A percentile compares a stretch with the other conserved stretches of the same genome.
phyloP scores from a whole-genome alignment of 192 early-diverging fungal genomes.

The Coemansia sp. region DNA sequence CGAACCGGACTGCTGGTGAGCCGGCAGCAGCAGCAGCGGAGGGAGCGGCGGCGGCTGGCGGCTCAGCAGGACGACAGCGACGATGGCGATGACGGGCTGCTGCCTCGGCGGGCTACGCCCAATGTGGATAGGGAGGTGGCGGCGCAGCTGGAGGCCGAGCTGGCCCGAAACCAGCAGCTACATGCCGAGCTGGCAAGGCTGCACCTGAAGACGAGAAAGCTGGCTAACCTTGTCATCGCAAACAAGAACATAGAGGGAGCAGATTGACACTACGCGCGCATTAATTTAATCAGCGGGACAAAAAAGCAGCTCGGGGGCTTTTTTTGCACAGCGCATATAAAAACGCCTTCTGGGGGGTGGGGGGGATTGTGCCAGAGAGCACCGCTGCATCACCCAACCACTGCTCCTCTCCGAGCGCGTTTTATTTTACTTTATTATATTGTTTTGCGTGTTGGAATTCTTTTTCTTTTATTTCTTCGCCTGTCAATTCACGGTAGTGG shows the following conservation, averaged over 20 bases:
- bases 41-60: conserved; percentile 20
- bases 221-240: conserved; percentile 13
- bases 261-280: neutral
- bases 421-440: neutral
- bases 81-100: neutral
- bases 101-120: neutral
- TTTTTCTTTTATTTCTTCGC: neutral
- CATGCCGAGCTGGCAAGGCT: conserved; percentile 24
- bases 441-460: neutral
- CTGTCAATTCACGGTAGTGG: neutral
- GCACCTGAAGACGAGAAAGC: conserved; percentile 4
- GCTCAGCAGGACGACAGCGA: conserved; percentile 10
- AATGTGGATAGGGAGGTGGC: conserved; percentile 1
- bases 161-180: conserved; percentile 19
- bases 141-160: conserved; percentile 23
- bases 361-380: too few relatives aligned
- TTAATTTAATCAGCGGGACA: neutral
- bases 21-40: conserved; percentile 4
- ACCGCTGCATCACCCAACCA: too few relatives aligned
- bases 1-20: neutral
- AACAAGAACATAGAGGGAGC: neutral
- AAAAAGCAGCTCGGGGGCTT: too few relatives aligned
- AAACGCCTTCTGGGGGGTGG: neutral
- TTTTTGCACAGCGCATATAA: neutral
- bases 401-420: too few relatives aligned